Percentiles rank a stretch among this genome's conserved stretches.
phyloP scores from a whole-genome alignment of 306 rosid genomes.

The Rubus parviflorus region DNA sequence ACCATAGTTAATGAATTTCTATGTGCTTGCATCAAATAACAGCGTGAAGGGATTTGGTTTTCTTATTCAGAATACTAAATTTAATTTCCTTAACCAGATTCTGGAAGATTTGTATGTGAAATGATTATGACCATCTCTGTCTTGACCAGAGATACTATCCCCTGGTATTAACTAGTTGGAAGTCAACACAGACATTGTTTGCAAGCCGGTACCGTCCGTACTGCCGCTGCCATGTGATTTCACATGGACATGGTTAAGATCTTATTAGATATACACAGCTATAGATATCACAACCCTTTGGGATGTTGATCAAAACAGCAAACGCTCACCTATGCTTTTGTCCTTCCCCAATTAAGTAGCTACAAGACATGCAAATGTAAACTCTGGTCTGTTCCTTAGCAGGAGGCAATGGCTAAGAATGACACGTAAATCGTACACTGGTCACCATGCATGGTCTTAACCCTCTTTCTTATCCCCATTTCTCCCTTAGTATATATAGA shows the following conservation, averaged over 20 bases:
- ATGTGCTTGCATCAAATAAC: not conserved
- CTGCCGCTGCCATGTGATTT: not conserved
- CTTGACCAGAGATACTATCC: not conserved
- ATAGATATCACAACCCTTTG: not conserved
- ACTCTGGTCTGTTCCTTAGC: not conserved
- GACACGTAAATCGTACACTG: constrained; percentile 38
- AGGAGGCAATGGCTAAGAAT: not conserved
- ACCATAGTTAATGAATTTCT: not conserved
- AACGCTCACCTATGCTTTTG: not conserved
- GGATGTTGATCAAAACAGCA: constrained; percentile 7
- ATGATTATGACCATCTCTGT: not conserved
- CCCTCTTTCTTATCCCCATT: not conserved
- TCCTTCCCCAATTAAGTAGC: not conserved
- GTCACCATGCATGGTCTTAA: constrained; percentile 38
- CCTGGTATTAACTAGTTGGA: not conserved
- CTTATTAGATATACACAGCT: not conserved
- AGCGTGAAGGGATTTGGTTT: not conserved
- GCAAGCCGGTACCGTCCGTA: constrained; percentile 4
- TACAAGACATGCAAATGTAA: not conserved
- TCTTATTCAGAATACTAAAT: not conserved
- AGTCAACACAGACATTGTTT: not conserved
- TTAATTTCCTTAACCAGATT: not conserved
- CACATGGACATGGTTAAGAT: constrained; percentile 1
- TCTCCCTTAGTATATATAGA: not conserved
- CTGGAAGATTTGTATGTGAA: not conserved